These are phyloP conservation scores for Russula brevipes DNA, from an alignment of 768 basidiomycete genomes.

Conservation along the genomic window DNA sequence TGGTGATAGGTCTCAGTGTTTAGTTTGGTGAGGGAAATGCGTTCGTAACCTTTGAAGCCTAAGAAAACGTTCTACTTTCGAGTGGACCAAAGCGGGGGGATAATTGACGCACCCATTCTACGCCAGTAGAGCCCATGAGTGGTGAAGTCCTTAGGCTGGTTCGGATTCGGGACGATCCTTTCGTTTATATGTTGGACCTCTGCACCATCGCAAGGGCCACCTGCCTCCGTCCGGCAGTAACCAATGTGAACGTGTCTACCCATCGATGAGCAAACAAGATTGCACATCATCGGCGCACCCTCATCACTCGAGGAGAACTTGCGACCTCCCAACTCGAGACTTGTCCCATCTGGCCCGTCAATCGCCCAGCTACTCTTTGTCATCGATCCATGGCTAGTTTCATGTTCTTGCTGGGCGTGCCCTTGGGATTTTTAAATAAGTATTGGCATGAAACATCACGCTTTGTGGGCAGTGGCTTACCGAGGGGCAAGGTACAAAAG, in stretches of 20 bases:
- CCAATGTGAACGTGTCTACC: conserved; percentile 57
- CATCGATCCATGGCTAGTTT: conserved; percentile 62
- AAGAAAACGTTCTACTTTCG: background rate
- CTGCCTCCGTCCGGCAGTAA: conserved; percentile 43
- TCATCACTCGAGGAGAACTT: conserved; percentile 51
- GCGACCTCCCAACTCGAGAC: conserved; percentile 50
- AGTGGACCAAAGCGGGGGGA: conserved; percentile 10
- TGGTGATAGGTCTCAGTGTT: conserved; percentile 17
- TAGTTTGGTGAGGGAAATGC: background rate
- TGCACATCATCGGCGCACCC: conserved; percentile 62
- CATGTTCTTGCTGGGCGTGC: conserved; percentile 55
- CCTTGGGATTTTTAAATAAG: conserved; percentile 32
- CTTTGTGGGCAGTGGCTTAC: conserved; percentile 30
- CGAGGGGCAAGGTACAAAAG: conserved; percentile 51
- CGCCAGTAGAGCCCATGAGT: conserved; percentile 53
- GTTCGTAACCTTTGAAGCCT: conserved; percentile 49
- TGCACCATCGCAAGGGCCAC: conserved; percentile 36
- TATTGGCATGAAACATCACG: background rate
- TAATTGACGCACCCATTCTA: conserved; percentile 42
- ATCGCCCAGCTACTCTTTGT: conserved; percentile 52
- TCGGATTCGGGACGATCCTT: conserved; percentile 43
- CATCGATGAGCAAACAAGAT: conserved; percentile 47
- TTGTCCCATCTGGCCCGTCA: conserved; percentile 47
- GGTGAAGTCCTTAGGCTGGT: conserved; percentile 47
- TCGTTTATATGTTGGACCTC: conserved; percentile 44